Evolutionary conservation across 306 rosid genomes (phyloP), one percentile per base, ranked within the genome.

Genomic region (Pyrus bretschneideri): DNA sequence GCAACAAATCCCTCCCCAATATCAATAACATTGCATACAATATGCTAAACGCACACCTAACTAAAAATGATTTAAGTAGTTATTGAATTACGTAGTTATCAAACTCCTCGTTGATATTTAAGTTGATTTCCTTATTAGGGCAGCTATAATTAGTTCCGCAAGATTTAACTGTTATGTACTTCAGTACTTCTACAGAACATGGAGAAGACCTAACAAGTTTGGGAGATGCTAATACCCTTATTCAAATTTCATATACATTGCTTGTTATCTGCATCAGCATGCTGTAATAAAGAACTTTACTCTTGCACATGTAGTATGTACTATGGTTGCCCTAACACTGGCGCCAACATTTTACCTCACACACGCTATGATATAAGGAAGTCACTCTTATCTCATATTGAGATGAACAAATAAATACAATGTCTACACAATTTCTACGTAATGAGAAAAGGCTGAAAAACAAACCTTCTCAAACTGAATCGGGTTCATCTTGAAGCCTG

Each of bases 391-490:
- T 49, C 54, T 59, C 18, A 23, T 13, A 23, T 18, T 35, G 55
- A 59, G 27, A 73, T 59, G 57, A 58, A 58, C 14, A 10, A 11
- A 11, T 27, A n/a, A 62, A 19, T 25, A 25, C 11, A 13, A 61
- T 62, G 61, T n/a, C 25, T 31, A 1, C 7, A 42, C 3, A 74
- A 4, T 62, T 27, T 74, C 42, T 7, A 62, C 15, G 11, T 1
- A 5, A 40, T 4, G 22, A 42, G 29, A 65, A 54, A 22, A 19
- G 2, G 30, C n/a, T 12, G 30, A 19, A 19, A 57, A 22, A 60
- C 61, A 45, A 11, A 77, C 81, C 81, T 77, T 77, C 75, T 77
- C 81, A 77, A 77, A 77, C 40, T 77, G 81, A 69, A 77, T 77
- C 1, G 81, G 81, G 51, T 70, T 77, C 81, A 77, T 69, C 81